Base-by-base conservation (phyloP, 495 filamentous ascomycete genomes). In the Penicillium coprophilum region DNA sequence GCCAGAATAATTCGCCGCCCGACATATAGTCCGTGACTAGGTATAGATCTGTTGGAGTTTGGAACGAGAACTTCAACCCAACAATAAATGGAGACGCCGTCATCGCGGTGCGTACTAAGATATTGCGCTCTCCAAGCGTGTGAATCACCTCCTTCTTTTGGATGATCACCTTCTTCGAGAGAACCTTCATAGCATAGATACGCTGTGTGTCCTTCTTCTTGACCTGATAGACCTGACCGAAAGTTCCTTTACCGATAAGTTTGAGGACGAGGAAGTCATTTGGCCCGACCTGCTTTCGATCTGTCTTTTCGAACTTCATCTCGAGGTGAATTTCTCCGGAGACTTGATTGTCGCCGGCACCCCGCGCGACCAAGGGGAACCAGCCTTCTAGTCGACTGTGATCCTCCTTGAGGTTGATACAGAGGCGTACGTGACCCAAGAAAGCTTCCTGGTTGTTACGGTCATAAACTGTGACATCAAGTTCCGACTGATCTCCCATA, bases 11-110 rank as follows among this genome's bases (percentile, higher is more conserved):
- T 69, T 97, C 94, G 34, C 94, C 95, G 5, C 94, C 94, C 5
- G 95, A 97, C 94, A 99, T 97, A 78, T 96, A 99, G 67, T 97
- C 95, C n/a, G 95, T 97, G 23, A 99, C 95, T 2, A 99, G 80
- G 69, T 97, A 97, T 1, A 99, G 84, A 68, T 99, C 94, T 11
- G 91, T 92, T 5, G 92, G 90, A 0, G 94, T 97, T 67, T 99
- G 94, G 76, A 99, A 99, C 2, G 94, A 98, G 69, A 97, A 98
- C 65, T 98, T 98, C 63, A 98, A 80, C 12, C 94, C 94, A 21
- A 98, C 94, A 61, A 98, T 98, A 70, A 98, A 98, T 0, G 93
- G 92, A 12, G 94, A 98, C 50, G 96, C 90, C 20, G 92, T 84
- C 80, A 88, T 97, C 32, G 94, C 95, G 13, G 94, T 98, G 47